These are phyloP conservation scores for Albatrellus ellisii DNA, from an alignment of 768 basidiomycete genomes.

Conservation along the genomic window DNA sequence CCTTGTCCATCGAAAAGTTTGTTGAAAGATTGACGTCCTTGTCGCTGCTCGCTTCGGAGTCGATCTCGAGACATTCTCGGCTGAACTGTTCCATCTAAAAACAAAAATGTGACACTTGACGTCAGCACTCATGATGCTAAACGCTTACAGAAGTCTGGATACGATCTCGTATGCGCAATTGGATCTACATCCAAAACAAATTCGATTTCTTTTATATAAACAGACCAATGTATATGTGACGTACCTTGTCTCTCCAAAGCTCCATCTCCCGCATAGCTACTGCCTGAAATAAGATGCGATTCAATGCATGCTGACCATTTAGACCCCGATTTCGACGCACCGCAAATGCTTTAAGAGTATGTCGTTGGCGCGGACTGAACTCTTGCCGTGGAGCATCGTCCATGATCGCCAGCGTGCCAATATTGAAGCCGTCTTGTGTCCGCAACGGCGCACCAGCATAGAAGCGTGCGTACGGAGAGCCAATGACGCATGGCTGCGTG, in stretches of 20 bases:
- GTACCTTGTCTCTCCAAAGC: slow-evolving; percentile 85
- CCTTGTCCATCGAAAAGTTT: slow-evolving; percentile 59
- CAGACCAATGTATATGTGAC: background rate
- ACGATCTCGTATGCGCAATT: slow-evolving; percentile 77
- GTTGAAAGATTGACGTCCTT: slow-evolving; percentile 20
- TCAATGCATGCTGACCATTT: background rate
- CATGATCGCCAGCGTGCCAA: slow-evolving; percentile 79
- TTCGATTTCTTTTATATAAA: background rate
- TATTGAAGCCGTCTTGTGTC: slow-evolving; percentile 82
- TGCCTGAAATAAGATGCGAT: slow-evolving; percentile 27
- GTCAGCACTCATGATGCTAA: background rate
- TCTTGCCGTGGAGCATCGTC: slow-evolving; percentile 75
- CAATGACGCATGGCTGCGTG: slow-evolving; percentile 57
- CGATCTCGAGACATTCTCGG: slow-evolving; percentile 87
- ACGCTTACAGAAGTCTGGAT: slow-evolving; percentile 74
- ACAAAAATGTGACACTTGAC: background rate
- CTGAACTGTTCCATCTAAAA: slow-evolving; percentile 88
- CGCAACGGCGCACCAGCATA: slow-evolving; percentile 87
- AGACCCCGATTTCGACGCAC: slow-evolving; percentile 17
- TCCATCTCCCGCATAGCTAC: slow-evolving; percentile 95
- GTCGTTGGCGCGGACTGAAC: slow-evolving; percentile 78
- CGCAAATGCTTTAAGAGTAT: slow-evolving; percentile 92
- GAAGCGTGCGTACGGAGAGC: slow-evolving; percentile 61
- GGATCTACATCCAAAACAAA: slow-evolving; percentile 40
- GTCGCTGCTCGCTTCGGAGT: slow-evolving; percentile 38